These are phyloP conservation scores for Saraca asoca DNA, from an alignment of 331 rosid genomes.

Conservation along the genomic window DNA sequence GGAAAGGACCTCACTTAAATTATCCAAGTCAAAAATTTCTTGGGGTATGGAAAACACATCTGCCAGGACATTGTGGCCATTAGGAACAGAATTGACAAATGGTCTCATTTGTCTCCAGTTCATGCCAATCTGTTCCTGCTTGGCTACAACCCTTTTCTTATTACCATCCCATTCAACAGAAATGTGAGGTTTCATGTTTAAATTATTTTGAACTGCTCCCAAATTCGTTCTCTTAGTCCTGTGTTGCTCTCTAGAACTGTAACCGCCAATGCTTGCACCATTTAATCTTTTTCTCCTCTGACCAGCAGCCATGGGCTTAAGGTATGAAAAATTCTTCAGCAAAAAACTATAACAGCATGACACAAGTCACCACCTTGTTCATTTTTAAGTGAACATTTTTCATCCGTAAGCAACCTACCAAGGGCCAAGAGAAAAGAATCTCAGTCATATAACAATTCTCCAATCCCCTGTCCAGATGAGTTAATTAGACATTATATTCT, in stretches of 20 bases:
- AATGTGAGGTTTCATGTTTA: slow-evolving; percentile 60
- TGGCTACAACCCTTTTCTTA: slow-evolving; percentile 78
- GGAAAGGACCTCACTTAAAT: slow-evolving; percentile 72
- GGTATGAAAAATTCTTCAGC: slow-evolving; percentile 38
- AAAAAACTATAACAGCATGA: slow-evolving; percentile 28
- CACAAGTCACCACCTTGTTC: slow-evolving; percentile 31
- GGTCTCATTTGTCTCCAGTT: slow-evolving; percentile 70
- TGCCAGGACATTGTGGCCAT: slow-evolving; percentile 58
- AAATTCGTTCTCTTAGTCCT: slow-evolving; percentile 61
- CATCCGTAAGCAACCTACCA: slow-evolving; percentile 33
- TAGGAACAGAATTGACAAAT: slow-evolving; percentile 42
- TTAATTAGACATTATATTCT: slow-evolving; percentile 31
- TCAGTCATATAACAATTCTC: slow-evolving; percentile 12
- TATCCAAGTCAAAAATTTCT: slow-evolving; percentile 71
- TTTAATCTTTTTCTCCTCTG: slow-evolving; percentile 79
- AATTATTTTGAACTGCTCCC: slow-evolving; percentile 54
- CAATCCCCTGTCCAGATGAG: slow-evolving; percentile 10
- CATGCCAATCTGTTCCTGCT: slow-evolving; percentile 81
- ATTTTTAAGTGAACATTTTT: slow-evolving; percentile 33
- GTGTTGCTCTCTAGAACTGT: slow-evolving; percentile 69
- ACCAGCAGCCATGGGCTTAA: slow-evolving; percentile 77
- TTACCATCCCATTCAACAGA: slow-evolving; percentile 84
- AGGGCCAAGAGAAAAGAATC: slow-evolving; percentile 25
- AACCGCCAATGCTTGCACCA: slow-evolving; percentile 54
- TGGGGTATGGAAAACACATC: slow-evolving; percentile 69